phyloP scores from a whole-genome alignment of 495 filamentous ascomycete genomes.

The Penicillium lagena region DNA sequence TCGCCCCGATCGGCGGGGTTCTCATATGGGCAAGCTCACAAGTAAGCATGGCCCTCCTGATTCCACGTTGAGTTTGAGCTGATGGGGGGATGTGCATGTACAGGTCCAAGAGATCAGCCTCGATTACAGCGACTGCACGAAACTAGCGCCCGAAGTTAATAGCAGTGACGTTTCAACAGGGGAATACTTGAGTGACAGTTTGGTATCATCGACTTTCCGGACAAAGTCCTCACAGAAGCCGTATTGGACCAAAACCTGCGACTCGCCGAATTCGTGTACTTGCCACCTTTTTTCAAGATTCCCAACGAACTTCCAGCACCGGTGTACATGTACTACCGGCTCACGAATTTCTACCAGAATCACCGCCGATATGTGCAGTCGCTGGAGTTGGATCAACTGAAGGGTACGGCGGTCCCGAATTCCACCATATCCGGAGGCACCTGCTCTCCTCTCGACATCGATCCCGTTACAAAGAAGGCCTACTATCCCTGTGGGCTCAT shows the following conservation, averaged over 20 bases:
- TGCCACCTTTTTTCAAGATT: conserved; percentile 75
- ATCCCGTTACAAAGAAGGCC: conserved; percentile 48
- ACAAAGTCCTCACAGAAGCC: conserved; percentile 19
- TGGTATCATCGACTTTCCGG: conserved; percentile 62
- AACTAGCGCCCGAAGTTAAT: conserved; percentile 35
- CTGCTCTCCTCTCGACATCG: conserved; percentile 68
- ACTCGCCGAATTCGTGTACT: conserved; percentile 7
- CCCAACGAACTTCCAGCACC: conserved; percentile 72
- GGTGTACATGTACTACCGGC: conserved; percentile 85
- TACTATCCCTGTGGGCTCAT: conserved; percentile 96
- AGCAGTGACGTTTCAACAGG: background rate
- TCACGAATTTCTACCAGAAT: conserved; percentile 99
- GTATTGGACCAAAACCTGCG: conserved; percentile 9
- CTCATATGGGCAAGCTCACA: conserved; percentile 75
- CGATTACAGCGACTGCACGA: conserved; percentile 77
- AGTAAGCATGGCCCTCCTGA: conserved; percentile 33
- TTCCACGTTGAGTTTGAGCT: background rate
- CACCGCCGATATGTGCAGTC: conserved; percentile 94
- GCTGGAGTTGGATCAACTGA: conserved; percentile 74
- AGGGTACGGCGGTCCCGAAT: conserved; percentile 59
- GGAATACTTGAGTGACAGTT: conserved; percentile 18
- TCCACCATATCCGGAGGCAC: conserved; percentile 54
- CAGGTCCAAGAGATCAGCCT: conserved; percentile 87
- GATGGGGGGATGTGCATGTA: conserved; percentile 5
- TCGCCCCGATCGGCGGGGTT: conserved; percentile 80